Evolutionary conservation across 2,329 filamentous ascomycete species (phyloP), one percentile per base, ranked within the genome.

Genomic region (Zopfia rhizophila): DNA sequence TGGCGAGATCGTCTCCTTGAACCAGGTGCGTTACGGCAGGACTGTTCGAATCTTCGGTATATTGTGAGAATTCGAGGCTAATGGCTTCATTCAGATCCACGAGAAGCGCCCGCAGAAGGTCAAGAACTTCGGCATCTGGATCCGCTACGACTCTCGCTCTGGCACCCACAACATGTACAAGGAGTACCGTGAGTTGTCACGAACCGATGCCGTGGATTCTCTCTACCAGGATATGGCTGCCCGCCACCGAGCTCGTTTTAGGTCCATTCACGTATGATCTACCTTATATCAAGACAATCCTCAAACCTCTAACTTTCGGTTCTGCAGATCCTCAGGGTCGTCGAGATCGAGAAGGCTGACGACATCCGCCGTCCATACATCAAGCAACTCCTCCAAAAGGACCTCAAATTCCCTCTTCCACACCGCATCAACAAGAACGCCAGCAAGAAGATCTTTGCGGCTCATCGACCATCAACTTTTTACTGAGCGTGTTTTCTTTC

Each of bases 161-260:
- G 94, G 94, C 72, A 99, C 94, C 72, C 94, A 99, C 91, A 99
- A 99, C 89, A 99, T 99, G 94, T 99, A 99, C 91, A 97, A 97
- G 88, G 94, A 99, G 88, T 97, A 97, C 89, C 90, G 94, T 77
- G 94, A 97, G 86, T 90, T 97, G 86, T 93, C 90, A 76, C 86
- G 94, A 80, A 90, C 88, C 73, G 93, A 94, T 67, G 94, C 94
- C 65, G 93, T 97, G 73, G 90, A 97, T 82, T 82, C 93, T 67
- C 87, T 99, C 76, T 99, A 99, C 89, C 90, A 94, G 81, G 94
- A 99, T 84, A 97, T 99, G 94, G 91, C 94, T 69, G 93, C 95
- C 78, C 91, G 94, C 78, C 94, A 99, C 87, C 91, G 90, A 76
- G 88, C 94, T 74, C 90, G 94, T 73, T 99, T 99, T 86, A 87